Conservation (phyloP, 2,329 filamentous ascomycete species). For the Fusarium duplospermum region DNA sequence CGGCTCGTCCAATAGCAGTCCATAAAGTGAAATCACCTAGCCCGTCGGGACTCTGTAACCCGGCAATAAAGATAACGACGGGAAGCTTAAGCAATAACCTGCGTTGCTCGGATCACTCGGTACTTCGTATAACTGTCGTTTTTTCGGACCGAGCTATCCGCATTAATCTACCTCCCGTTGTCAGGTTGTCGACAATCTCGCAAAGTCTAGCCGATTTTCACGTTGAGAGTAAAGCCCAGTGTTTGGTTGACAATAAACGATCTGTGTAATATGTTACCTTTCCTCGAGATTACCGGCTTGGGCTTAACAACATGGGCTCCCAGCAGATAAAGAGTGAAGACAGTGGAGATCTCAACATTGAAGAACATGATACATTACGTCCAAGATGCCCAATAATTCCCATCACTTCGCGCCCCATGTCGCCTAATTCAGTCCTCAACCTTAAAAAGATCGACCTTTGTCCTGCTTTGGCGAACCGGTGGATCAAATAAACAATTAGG, state of each 20-base stretch:
- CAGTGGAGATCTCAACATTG: not conserved
- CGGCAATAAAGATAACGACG: not conserved
- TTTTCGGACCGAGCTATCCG: not conserved
- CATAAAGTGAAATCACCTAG: not conserved
- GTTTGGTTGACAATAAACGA: not conserved
- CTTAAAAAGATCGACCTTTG: not conserved
- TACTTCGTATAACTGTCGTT: not conserved
- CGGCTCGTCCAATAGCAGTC: constrained; percentile 22
- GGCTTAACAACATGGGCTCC: not conserved
- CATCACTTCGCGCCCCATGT: not conserved
- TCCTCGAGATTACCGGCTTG: not conserved
- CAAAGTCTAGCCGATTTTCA: not conserved
- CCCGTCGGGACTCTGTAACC: not conserved
- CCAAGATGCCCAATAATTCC: not conserved
- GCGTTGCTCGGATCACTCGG: not conserved
- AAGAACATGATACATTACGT: not conserved
- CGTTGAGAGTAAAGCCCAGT: not conserved
- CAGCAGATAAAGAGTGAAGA: not conserved
- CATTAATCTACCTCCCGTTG: not conserved
- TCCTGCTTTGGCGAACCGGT: not conserved
- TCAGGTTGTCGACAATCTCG: not conserved
- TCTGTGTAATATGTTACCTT: not conserved
- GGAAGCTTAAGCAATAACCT: not conserved
- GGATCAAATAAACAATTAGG: not conserved
- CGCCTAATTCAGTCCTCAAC: not conserved